Base-by-base conservation (phyloP, 495 filamentous ascomycete genomes). In the Halenospora varia region DNA sequence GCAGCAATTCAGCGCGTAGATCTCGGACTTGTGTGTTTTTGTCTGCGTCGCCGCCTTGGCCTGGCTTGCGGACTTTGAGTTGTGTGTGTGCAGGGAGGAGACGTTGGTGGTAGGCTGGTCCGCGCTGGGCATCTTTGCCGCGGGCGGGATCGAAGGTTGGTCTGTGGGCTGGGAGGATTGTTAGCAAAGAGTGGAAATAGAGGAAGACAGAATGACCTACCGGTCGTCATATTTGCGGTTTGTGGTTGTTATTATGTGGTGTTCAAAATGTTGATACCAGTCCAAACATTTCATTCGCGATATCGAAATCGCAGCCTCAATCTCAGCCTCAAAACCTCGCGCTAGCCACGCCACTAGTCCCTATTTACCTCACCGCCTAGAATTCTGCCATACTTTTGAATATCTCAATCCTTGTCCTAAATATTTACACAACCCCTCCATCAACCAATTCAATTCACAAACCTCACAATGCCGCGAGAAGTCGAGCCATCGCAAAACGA, bases 61-160 rank as follows among this genome's bases (percentile, higher is more conserved):
- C 91, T 24, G 87, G 81, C 77, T 97, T 84, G 44, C 91, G 82
- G 57, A 87, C 84, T 73, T 98, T 98, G 64, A 98, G 83, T 65
- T 88, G 84, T 29, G 87, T 97, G 67, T 97, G 85, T 10, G 94
- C 94, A 3, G 94, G 95, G 1, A 96, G 85, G 10, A 97, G 87
- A 52, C 94, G 86, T 77, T 97, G 94, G 71, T 98, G 94, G 74
- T 97, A 97, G 56, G 94, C 94, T 40, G 90, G 89, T 15, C 94
- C 94, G 63, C 92, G 87, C 53, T 89, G 88, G 67, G 92, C 89
- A 71, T 98, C 94, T 81, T 96, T 96, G 62, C 95, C 94, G 68
- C 87, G 86, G 41, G 94, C 88, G 56, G 92, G 92, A 69, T 97
- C 92, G 64, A 97, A 97, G 0, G 92, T 97, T 58, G 92, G 92